phyloP scores from a whole-genome alignment of 192 early-diverging fungal species.

The Umbelopsis sp. region DNA sequence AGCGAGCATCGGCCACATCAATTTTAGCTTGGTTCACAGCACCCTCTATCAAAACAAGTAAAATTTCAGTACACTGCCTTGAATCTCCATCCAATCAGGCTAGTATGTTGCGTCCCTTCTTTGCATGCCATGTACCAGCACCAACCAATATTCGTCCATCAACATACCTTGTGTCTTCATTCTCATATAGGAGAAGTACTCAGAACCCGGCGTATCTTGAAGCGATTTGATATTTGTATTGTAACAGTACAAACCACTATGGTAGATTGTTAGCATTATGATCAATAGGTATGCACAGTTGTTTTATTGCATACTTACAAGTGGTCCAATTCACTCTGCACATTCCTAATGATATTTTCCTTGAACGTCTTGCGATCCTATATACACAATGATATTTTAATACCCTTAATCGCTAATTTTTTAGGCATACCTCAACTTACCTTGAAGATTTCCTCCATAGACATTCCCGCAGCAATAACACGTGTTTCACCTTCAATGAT shows the following conservation, averaged over 20 bases:
- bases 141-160: neutral
- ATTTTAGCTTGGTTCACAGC: conserved; percentile 62
- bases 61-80: conserved; percentile 27
- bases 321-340: conserved; percentile 55
- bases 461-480: conserved; percentile 54
- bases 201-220: conserved; percentile 49
- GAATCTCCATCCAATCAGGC: too few relatives aligned
- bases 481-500: conserved; percentile 59
- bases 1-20: conserved; percentile 54
- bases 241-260: conserved; percentile 51
- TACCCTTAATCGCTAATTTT: too few relatives aligned
- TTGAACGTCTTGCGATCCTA: conserved; percentile 49
- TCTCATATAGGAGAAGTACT: conserved; percentile 58
- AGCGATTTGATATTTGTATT: conserved; percentile 60
- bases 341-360: conserved; percentile 47
- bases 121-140: conserved; percentile 1
- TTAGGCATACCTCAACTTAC: neutral
- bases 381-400: too few relatives aligned
- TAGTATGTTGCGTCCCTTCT: too few relatives aligned
- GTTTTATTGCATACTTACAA: conserved; percentile 25
- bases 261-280: neutral
- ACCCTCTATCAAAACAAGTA: conserved; percentile 28
- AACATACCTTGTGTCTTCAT: conserved; percentile 32
- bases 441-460: conserved; percentile 62
- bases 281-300: neutral